Evolutionary conservation across 129 eudicot species (phyloP).

Genomic region (Helianthus annuus): DNA sequence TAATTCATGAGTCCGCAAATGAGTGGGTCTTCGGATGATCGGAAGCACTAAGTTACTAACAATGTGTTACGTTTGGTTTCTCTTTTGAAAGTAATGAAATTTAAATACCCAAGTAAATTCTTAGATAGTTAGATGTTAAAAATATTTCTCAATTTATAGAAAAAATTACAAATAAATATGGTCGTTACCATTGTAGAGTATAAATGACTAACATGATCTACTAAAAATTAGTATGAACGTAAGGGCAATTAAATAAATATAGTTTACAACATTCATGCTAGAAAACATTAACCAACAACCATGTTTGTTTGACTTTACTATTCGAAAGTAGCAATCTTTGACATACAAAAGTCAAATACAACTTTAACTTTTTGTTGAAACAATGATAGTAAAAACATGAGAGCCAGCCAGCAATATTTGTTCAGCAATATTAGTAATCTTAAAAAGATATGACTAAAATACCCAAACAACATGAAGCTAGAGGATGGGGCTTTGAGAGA

Average conservation of each 20-base stretch:
- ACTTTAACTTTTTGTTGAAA: not conserved
- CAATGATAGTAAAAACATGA: not conserved
- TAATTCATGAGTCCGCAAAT: too few relatives aligned
- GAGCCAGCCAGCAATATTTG: not conserved
- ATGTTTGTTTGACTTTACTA: not conserved
- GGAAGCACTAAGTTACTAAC: too few relatives aligned
- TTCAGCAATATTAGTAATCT: not conserved
- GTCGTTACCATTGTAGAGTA: not conserved
- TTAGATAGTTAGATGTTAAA: too few relatives aligned
- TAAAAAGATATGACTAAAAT: not conserved
- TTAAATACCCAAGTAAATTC: not conserved
- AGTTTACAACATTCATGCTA: too few relatives aligned
- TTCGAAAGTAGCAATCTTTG: not conserved
- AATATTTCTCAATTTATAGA: too few relatives aligned
- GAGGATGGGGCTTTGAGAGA: constrained; percentile 35
- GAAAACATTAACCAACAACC: too few relatives aligned
- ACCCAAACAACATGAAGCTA: not conserved
- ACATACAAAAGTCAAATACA: not conserved
- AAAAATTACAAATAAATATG: not conserved
- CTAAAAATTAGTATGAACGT: too few relatives aligned
- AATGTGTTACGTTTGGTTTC: not conserved
- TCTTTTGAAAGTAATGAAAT: not conserved
- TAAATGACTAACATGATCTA: too few relatives aligned
- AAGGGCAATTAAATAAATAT: too few relatives aligned
- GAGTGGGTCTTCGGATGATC: too few relatives aligned